These are phyloP conservation scores for Cyclotella distinguenda DNA, from an alignment of 108 stramenopile genomes.

Conservation along the genomic window DNA sequence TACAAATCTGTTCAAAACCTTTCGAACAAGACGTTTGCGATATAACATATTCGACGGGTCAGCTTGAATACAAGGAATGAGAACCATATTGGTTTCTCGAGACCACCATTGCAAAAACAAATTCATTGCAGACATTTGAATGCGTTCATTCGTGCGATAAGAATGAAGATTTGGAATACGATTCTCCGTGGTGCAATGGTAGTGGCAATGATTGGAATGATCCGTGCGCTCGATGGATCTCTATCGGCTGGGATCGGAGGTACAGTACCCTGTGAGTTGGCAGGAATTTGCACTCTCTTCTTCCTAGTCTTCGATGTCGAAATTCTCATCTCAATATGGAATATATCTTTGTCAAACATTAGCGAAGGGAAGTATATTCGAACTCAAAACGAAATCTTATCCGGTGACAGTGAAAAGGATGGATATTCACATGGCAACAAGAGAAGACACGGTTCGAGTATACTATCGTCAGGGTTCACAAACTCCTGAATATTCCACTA, in stretches of 20 bases:
- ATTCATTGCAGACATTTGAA: too few species aligned
- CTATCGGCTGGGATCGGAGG: slow-evolving; percentile 4
- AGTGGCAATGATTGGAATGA: neutral
- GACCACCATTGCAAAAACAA: too few species aligned
- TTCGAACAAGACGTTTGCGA: too few species aligned
- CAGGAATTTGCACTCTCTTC: neutral
- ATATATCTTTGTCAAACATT: neutral
- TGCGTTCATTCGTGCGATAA: too few species aligned
- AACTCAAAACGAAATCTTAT: slow-evolving; percentile 15
- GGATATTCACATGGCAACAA: slow-evolving; percentile 24
- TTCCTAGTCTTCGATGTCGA: neutral
- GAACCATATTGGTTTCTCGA: too few species aligned
- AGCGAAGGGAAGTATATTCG: slow-evolving; percentile 28
- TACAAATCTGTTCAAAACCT: too few species aligned
- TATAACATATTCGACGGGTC: too few species aligned
- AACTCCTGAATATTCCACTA: slow-evolving; percentile 6
- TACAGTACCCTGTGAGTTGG: neutral
- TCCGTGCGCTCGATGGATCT: neutral
- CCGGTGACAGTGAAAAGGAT: slow-evolving; percentile 8
- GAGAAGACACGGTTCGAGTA: slow-evolving; percentile 8
- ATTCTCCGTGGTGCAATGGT: neutral
- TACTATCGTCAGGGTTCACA: slow-evolving; percentile 13
- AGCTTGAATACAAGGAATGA: too few species aligned
- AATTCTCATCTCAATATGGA: neutral
- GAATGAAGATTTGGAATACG: too few species aligned